Conservation (phyloP, 1,284 basidiomycete species). For the Bjerkandera adusta region DNA sequence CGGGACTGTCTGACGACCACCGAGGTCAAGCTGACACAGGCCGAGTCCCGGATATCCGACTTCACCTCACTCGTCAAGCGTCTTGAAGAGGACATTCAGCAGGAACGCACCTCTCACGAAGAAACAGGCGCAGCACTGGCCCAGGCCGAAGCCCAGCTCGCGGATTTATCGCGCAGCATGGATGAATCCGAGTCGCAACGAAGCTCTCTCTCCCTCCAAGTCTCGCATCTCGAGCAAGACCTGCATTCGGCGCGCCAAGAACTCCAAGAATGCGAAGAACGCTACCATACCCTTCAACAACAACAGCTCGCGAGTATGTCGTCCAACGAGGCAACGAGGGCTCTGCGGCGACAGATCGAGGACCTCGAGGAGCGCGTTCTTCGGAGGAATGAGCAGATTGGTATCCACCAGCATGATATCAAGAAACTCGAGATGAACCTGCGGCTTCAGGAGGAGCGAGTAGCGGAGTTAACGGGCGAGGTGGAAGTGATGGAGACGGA, state of each 20-base stretch:
- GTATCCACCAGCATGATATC: conserved; percentile 72
- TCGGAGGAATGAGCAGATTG: conserved; percentile 66
- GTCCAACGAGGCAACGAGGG: conserved; percentile 47
- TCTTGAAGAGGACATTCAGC: conserved; percentile 34
- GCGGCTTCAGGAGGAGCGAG: conserved; percentile 66
- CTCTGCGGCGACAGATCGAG: conserved; percentile 59
- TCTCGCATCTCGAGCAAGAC: conserved; percentile 60
- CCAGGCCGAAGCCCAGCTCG: conserved; percentile 38
- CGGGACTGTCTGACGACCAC: conserved; percentile 15
- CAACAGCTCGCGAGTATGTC: conserved; percentile 63
- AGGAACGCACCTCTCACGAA: conserved; percentile 30
- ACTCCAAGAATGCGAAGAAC: conserved; percentile 50
- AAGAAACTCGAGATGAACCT: conserved; percentile 70
- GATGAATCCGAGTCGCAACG: conserved; percentile 60
- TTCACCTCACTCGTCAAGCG: conserved; percentile 29
- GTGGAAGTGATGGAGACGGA: conserved; percentile 60
- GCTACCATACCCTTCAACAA: conserved; percentile 57
- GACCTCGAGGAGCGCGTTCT: conserved; percentile 60
- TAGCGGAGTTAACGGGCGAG: conserved; percentile 63
- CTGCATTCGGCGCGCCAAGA: conserved; percentile 50
- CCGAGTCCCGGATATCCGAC: conserved; percentile 22
- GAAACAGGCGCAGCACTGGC: conserved; percentile 38
- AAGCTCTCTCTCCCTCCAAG: conserved; percentile 56
- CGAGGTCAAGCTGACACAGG: conserved; percentile 30
- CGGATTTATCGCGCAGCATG: conserved; percentile 39